Evolutionary conservation across 208 protist species (phyloP), one percentile per base, ranked within the genome.

Genomic region (Trypanosoma cruzi): DNA sequence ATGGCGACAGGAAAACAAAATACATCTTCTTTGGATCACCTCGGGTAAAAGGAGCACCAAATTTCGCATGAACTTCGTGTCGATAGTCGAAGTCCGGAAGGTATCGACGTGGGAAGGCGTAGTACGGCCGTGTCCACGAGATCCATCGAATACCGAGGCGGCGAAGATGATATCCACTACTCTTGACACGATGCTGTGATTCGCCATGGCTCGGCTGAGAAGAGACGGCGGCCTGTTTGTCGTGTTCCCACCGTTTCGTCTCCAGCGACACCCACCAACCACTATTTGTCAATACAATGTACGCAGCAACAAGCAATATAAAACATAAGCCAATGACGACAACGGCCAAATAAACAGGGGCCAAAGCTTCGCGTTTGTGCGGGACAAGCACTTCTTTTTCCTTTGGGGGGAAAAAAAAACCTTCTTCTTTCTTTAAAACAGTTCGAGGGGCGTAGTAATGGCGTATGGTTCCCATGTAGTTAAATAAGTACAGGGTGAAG

Each of bases 401-500:
- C 18, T 42, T 36, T 18, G 22, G 32, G 42, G n/a, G 18, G 61
- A 14, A 20, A 13, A 66, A 36, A 40, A 50, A 44, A 5, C 10
- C 28, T 28, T 13, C 6, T 55, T 36, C 14, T 2, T 46, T 18
- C 40, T 28, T 29, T 28, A 61, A 48, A 16, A 32, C 48, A 46
- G 57, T 11, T 0, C 4, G 10, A n/a, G 44, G 52, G n/a, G 59
- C 57, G 24, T 68, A 74, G 50, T 68, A 55, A 28, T 80, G 64
- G 13, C 74, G 74, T 24, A 73, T 26, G 11, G 64, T 73, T 26
- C 56, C 53, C 16, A 81, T 14, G 57, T 81, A 81, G 61, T 81
- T 81, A 65, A 73, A 81, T 37, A 81, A 34, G 22, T 66, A 53
- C 24, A 81, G 50, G 16, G 65, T 81, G 8, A 81, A 68, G 6